Percentiles rank a stretch among this genome's conserved stretches.
These are phyloP conservation scores for Passiflora organensis DNA, from an alignment of 345 rosid species.

Conservation along the genomic window DNA sequence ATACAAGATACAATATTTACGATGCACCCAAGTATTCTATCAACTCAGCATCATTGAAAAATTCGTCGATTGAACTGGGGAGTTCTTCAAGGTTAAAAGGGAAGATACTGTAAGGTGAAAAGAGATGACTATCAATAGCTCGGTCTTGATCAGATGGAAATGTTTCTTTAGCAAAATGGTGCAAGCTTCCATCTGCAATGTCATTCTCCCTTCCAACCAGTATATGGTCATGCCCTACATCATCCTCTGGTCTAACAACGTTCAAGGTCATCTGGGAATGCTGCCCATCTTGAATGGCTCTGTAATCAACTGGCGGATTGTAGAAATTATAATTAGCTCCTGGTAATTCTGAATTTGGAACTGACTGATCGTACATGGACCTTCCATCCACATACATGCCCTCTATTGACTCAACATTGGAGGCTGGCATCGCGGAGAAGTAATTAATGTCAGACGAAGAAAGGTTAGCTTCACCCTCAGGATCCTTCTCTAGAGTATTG, in stretches of 20 bases:
- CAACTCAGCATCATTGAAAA: conserved; percentile 12
- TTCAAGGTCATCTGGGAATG: conserved; percentile 38
- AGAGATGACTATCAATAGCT: conserved; percentile 49
- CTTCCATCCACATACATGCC: conserved; percentile 52
- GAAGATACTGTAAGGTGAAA: conserved; percentile 46
- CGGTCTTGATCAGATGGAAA: conserved; percentile 55
- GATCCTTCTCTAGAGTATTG: conserved; percentile 36
- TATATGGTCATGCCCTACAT: conserved; percentile 27
- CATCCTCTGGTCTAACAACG: conserved; percentile 31
- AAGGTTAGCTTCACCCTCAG: conserved; percentile 31
- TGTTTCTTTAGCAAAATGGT: conserved; percentile 32
- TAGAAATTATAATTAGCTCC: conserved; percentile 41
- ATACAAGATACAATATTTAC: conserved; percentile 1
- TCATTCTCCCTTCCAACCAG: conserved; percentile 39
- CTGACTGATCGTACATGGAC: conserved; percentile 42
- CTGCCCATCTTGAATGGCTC: conserved; percentile 35
- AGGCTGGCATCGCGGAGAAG: conserved; percentile 42
- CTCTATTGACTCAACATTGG: conserved; percentile 34
- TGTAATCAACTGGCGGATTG: conserved; percentile 42
- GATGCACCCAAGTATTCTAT: conserved; percentile 23
- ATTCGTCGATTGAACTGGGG: conserved; percentile 15
- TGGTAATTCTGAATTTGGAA: conserved; percentile 43
- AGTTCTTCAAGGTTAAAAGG: conserved; percentile 36
- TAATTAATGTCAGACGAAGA: conserved; percentile 35
- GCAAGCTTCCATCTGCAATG: conserved; percentile 33